Conservation (phyloP, 352 stramenopile species). For the Albugo laibachii region DNA sequence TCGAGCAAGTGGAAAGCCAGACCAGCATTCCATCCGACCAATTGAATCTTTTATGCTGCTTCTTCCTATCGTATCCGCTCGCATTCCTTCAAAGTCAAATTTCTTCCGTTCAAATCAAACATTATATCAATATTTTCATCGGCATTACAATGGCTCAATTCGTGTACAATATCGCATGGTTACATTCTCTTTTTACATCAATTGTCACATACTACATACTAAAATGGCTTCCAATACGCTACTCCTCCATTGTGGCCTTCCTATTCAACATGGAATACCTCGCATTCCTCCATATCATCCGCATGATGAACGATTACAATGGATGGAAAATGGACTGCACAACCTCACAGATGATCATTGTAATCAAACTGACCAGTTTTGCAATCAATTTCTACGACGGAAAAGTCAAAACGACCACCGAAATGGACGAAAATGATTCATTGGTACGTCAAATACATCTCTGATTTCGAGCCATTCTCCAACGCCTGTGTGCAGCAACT, state of each 20-base stretch:
- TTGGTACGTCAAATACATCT: not conserved
- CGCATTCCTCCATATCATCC: conserved; percentile 84
- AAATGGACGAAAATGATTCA: not conserved
- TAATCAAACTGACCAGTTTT: conserved; percentile 95
- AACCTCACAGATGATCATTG: conserved; percentile 82
- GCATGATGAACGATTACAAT: conserved; percentile 91
- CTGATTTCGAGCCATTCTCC: not conserved
- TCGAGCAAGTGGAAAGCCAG: conserved; percentile 1
- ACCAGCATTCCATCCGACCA: conserved; percentile 30
- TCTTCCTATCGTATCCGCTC: conserved; percentile 87
- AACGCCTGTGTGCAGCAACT: not conserved
- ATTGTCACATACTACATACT: conserved; percentile 77
- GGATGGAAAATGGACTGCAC: conserved; percentile 77
- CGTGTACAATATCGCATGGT: conserved; percentile 81
- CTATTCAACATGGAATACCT: conserved; percentile 87
- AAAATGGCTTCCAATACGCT: conserved; percentile 18
- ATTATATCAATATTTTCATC: conserved; percentile 80
- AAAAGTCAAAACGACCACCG: conserved; percentile 11
- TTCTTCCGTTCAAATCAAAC: conserved; percentile 66
- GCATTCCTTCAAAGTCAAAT: conserved; percentile 77
- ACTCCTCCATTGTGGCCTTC: conserved; percentile 75
- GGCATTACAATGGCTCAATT: conserved; percentile 91
- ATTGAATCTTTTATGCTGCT: conserved; percentile 64
- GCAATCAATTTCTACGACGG: conserved; percentile 94
- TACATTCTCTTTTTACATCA: conserved; percentile 87